These are phyloP conservation scores for Rauvolfia tetraphylla DNA, from an alignment of 257 asterid species.

Conservation along the genomic window DNA sequence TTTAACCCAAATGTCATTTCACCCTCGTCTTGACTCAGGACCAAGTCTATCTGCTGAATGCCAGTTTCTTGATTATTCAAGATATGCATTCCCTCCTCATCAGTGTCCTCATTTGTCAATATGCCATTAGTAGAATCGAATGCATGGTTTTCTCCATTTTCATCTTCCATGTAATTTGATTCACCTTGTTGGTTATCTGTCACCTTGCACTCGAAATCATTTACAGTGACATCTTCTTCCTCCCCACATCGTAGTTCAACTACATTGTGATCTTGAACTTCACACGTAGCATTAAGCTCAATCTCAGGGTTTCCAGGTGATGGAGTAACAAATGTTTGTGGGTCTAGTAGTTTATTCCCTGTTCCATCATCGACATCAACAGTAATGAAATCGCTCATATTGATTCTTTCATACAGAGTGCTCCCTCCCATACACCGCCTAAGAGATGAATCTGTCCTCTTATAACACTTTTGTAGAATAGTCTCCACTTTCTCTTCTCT, in stretches of 20 bases:
- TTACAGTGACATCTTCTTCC: not conserved
- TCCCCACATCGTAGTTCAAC: not conserved
- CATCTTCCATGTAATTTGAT: not conserved
- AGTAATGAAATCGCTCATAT: not conserved
- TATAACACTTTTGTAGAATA: not conserved
- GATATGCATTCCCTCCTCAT: not conserved
- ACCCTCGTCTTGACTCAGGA: too few species aligned
- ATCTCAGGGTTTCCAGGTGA: not conserved
- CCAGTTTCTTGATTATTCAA: not conserved
- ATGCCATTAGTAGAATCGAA: not conserved
- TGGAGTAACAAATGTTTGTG: not conserved
- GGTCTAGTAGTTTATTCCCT: not conserved
- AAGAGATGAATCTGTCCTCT: not conserved
- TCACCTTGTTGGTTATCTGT: not conserved
- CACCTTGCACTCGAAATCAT: not conserved
- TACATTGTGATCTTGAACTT: constrained; percentile 1
- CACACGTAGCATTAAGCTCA: not conserved
- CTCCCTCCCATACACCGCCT: not conserved
- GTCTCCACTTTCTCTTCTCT: not conserved
- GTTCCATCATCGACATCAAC: not conserved
- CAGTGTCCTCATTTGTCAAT: not conserved
- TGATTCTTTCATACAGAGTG: not conserved
- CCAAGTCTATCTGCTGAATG: not conserved
- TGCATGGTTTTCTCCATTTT: not conserved
- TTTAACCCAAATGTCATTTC: too few species aligned